phyloP scores from a whole-genome alignment of 2,329 filamentous ascomycete genomes.

The Atkinsonella texensis region DNA sequence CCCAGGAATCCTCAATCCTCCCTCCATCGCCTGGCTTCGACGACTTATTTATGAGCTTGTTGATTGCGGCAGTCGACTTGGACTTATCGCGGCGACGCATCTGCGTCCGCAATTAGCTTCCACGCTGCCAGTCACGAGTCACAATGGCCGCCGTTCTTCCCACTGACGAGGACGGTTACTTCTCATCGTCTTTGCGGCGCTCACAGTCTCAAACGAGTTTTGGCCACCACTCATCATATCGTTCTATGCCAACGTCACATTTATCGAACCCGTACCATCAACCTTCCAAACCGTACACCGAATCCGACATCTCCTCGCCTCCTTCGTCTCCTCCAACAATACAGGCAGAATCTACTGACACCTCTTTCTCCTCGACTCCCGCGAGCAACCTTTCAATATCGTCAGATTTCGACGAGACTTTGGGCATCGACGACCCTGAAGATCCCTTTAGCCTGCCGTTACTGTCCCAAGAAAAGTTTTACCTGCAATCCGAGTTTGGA shows the following conservation, averaged over 20 bases:
- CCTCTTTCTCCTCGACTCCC: conserved; percentile 50
- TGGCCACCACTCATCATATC: conserved; percentile 29
- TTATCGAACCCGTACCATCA: conserved; percentile 28
- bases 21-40: not conserved
- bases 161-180: conserved; percentile 46
- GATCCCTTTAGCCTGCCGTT: conserved; percentile 35
- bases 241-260: conserved; percentile 33
- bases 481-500: conserved; percentile 19
- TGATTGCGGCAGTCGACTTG: not conserved
- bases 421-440: conserved; percentile 33
- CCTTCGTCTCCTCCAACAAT: conserved; percentile 44
- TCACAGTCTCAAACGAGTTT: conserved; percentile 51
- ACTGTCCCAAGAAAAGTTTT: conserved; percentile 35
- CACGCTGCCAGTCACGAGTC: not conserved
- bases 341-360: conserved; percentile 40
- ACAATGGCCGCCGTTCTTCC: conserved; percentile 44
- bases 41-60: conserved; percentile 1
- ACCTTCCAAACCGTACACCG: conserved; percentile 29
- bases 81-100: not conserved
- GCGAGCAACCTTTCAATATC: conserved; percentile 51
- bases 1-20: not conserved
- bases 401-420: conserved; percentile 39
- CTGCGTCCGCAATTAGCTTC: not conserved
- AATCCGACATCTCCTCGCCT: conserved; percentile 38
- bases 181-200: conserved; percentile 42